A percentile compares a stretch with the other conserved stretches of the same genome.
phyloP scores from a whole-genome alignment of 2,329 filamentous ascomycete genomes.

The Aspergillus sp. region DNA sequence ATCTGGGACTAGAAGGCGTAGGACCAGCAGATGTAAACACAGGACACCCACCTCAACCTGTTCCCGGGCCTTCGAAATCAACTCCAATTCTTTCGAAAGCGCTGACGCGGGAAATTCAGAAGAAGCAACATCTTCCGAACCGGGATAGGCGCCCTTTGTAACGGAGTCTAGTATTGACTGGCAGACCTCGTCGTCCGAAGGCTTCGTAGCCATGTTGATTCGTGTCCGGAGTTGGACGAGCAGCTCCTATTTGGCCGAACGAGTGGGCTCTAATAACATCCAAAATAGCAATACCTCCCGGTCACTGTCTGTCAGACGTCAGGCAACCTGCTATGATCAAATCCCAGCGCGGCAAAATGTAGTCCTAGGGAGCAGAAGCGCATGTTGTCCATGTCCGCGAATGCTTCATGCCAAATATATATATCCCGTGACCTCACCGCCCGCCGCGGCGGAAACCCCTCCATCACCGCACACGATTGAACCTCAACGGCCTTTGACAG shows the following conservation, averaged over 20 bases:
- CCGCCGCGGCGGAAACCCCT: not conserved
- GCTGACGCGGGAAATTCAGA: slow-evolving; percentile 43
- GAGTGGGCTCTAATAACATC: not conserved
- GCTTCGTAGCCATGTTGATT: slow-evolving; percentile 29
- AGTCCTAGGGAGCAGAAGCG: not conserved
- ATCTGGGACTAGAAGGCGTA: not conserved
- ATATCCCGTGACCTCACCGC: not conserved
- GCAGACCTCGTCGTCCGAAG: slow-evolving; percentile 39
- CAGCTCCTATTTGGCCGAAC: not conserved
- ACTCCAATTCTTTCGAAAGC: slow-evolving; percentile 43
- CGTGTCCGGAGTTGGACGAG: not conserved
- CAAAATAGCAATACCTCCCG: not conserved
- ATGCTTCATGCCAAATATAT: not conserved
- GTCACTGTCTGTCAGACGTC: not conserved
- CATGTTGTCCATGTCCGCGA: too few relatives aligned
- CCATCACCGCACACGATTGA: not conserved
- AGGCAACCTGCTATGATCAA: not conserved
- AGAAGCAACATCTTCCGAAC: slow-evolving; percentile 48
- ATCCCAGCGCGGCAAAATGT: not conserved
- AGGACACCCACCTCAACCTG: slow-evolving; percentile 42
- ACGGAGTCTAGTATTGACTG: slow-evolving; percentile 59
- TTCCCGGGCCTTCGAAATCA: slow-evolving; percentile 45
- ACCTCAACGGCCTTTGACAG: too few relatives aligned
- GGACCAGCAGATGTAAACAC: not conserved
- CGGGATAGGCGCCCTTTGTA: slow-evolving; percentile 48